Base-by-base conservation (phyloP, 192 early-diverging fungal genomes). In the Backusella tarrabulga region DNA sequence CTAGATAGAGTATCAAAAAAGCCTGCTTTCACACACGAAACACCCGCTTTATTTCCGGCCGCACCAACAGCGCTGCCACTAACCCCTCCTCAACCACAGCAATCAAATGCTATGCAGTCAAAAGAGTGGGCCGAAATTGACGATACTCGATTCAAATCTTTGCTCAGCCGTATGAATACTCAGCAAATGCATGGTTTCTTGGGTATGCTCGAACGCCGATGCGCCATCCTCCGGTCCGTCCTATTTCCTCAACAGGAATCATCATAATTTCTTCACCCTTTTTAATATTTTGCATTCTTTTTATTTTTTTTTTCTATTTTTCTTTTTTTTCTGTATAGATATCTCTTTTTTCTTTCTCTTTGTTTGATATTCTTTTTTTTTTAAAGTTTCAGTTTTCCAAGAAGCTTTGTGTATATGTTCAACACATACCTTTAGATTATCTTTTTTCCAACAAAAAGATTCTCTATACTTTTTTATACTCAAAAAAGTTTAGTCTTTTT, bases 141-240 rank as follows among this genome's bases (percentile, higher is more conserved):
- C 54, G 83, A 80, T 34, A 67, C 77, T 29, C 66, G 83, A 5
- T 84, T 84, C 74, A 69, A 71, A 9, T 50, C 67, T 23, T 54
- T 84, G 8, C 63, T 84, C 32, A 54, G 56, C 26, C 76, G 77
- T 56, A 87, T 89, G 86, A 81, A 83, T 36, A 80, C 82, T 42
- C 81, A 85, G 36, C 87, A 89, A 80, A 84, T 89, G 83, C 83
- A 86, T 73, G 83, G 81, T 38, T 87, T 87, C 69, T 77, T 89
- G 38, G 80, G 79, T 40, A 86, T 89, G 68, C 84, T 89, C 32
- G 87, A 89, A 80, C 81, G 86, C 60, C 76, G 88, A 9, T 89
- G 88, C 63, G 80, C 81, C 2, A 86, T 89, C 52, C 63, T 89
- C 26, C 68, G 79, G 19, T 75, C 74, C 4, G 50, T 80, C 46